Evolutionary conservation across 1,284 basidiomycete species (phyloP).

Genomic region (Malassezia obtusa): DNA sequence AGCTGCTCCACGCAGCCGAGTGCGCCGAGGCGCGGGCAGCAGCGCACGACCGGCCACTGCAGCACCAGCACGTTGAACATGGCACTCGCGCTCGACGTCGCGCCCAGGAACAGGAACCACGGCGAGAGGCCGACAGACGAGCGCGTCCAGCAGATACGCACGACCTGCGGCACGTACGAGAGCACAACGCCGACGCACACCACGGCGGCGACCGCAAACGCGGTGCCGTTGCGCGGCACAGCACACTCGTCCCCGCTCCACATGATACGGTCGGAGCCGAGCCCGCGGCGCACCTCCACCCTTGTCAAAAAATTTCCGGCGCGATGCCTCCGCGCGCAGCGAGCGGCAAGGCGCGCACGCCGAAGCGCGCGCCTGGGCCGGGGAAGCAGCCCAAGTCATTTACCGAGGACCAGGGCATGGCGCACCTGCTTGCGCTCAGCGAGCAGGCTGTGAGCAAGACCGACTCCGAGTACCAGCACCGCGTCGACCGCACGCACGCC

Average conservation of each 20-base stretch:
- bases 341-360: not conserved
- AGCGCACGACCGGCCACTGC: slow-evolving; percentile 75
- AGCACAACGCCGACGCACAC: slow-evolving; percentile 71
- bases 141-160: slow-evolving; percentile 54
- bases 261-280: not conserved
- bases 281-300: not conserved
- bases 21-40: slow-evolving; percentile 45
- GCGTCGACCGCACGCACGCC: slow-evolving; percentile 3
- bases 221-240: slow-evolving; percentile 60
- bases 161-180: slow-evolving; percentile 82
- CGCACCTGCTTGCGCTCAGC: slow-evolving; percentile 8
- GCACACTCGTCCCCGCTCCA: not conserved
- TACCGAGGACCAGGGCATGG: slow-evolving; percentile 9
- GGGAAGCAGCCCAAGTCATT: slow-evolving; percentile 2
- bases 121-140: slow-evolving; percentile 82
- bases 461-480: slow-evolving; percentile 5
- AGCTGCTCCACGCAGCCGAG: slow-evolving; percentile 65
- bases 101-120: slow-evolving; percentile 84
- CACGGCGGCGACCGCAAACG: slow-evolving; percentile 61
- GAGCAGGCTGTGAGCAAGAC: slow-evolving; percentile 12
- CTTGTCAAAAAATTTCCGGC: not conserved
- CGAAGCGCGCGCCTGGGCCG: not conserved
- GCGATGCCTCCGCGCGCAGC: not conserved
- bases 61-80: slow-evolving; percentile 58
- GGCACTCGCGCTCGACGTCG: slow-evolving; percentile 54